Conservation (phyloP, 306 rosid genomes). For the Vigna mungo region DNA sequence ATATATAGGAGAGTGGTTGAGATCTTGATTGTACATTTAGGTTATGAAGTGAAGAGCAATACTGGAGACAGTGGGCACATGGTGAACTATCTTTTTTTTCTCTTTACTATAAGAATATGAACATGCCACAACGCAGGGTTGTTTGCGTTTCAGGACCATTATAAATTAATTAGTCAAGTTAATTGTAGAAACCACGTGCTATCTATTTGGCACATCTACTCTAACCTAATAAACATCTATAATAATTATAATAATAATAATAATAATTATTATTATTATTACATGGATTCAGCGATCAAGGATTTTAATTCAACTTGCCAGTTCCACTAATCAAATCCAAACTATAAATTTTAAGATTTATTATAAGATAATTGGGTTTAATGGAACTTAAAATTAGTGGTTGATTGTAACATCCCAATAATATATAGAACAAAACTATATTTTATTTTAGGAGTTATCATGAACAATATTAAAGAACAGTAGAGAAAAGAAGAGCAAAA, state of each 20-base stretch:
- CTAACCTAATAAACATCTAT: neutral
- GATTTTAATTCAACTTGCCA: neutral
- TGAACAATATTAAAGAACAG: too few relatives aligned
- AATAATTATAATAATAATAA: too few relatives aligned
- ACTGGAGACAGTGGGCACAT: constrained; percentile 31
- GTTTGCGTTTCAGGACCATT: constrained; percentile 6
- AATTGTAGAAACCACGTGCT: constrained; percentile 41
- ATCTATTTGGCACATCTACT: constrained; percentile 22
- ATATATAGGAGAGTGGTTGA: neutral
- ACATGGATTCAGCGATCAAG: too few relatives aligned
- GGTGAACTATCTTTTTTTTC: constrained; percentile 21
- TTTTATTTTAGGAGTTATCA: too few relatives aligned
- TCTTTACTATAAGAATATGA: constrained; percentile 1
- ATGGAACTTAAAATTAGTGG: neutral
- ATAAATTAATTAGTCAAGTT: constrained; percentile 24
- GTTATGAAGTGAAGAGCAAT: neutral
- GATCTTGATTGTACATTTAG: constrained; percentile 18
- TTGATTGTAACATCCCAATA: too few relatives aligned
- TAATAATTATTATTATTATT: too few relatives aligned
- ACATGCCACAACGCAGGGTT: neutral
- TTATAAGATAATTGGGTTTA: neutral
- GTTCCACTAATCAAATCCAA: neutral
- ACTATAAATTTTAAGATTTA: neutral
- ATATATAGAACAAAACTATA: too few relatives aligned
- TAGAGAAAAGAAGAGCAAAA: too few relatives aligned